phyloP scores from a whole-genome alignment of 2,329 filamentous ascomycete species.

The Sporothrix pallida region DNA sequence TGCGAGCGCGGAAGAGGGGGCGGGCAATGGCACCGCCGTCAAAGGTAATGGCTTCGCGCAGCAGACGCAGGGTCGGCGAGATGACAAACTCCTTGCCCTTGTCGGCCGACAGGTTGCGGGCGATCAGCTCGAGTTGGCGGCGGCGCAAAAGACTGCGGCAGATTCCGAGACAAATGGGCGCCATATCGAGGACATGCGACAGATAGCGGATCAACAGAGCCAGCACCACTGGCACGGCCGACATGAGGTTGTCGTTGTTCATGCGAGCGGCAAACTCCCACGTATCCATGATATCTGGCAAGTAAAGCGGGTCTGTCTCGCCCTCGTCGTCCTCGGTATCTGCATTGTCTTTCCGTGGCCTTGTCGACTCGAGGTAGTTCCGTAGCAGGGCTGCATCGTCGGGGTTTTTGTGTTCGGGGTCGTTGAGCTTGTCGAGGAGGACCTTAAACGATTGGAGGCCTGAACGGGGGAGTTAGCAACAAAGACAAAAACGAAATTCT shows the following conservation, averaged over 20 bases:
- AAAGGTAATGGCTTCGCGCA: slow-evolving; percentile 83
- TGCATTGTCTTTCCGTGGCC: slow-evolving; percentile 46
- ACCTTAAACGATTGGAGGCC: slow-evolving; percentile 72
- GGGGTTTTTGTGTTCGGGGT: slow-evolving; percentile 54
- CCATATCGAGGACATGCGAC: slow-evolving; percentile 74
- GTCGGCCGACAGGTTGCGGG: slow-evolving; percentile 77
- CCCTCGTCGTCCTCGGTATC: slow-evolving; percentile 53
- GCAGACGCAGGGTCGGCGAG: slow-evolving; percentile 81
- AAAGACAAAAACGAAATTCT: background rate
- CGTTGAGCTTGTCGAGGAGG: slow-evolving; percentile 70
- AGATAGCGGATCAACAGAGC: slow-evolving; percentile 81
- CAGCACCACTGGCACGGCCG: slow-evolving; percentile 78
- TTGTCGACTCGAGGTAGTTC: slow-evolving; percentile 66
- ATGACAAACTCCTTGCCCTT: slow-evolving; percentile 88
- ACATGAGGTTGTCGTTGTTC: slow-evolving; percentile 81
- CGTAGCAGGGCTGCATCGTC: slow-evolving; percentile 65
- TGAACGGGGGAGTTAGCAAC: slow-evolving; percentile 42
- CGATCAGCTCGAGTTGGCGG: slow-evolving; percentile 78
- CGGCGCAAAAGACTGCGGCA: slow-evolving; percentile 83
- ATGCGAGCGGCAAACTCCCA: slow-evolving; percentile 84
- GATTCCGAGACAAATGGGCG: slow-evolving; percentile 75
- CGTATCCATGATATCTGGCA: slow-evolving; percentile 81
- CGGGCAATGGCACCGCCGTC: slow-evolving; percentile 84
- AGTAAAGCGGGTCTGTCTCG: slow-evolving; percentile 66
- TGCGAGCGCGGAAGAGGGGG: slow-evolving; percentile 76